Evolutionary conservation across 768 basidiomycete genomes (phyloP).

Genomic region (Boletus pseudo-olivaceus): DNA sequence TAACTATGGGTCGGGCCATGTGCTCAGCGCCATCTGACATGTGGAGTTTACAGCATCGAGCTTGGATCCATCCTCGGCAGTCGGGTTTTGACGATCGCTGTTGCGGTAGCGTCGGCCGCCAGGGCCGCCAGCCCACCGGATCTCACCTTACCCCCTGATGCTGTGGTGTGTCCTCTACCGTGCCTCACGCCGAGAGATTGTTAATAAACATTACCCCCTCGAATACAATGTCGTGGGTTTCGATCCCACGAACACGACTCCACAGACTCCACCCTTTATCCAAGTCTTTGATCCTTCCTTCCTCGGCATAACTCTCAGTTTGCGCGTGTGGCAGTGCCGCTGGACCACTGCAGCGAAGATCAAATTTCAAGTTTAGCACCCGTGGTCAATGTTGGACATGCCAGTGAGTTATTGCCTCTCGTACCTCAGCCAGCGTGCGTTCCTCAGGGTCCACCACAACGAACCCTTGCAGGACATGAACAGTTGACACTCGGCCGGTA

Average conservation of each 20-base stretch:
- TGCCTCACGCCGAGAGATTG: not conserved
- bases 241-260: slow-evolving; percentile 55
- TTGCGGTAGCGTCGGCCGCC: not conserved
- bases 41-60: not conserved
- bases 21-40: too few species aligned
- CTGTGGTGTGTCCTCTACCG: slow-evolving; percentile 19
- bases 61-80: not conserved
- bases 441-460: too few species aligned
- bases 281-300: slow-evolving; percentile 54
- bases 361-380: too few species aligned
- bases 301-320: slow-evolving; percentile 50
- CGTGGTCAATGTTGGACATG: too few species aligned
- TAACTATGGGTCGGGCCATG: too few species aligned
- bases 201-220: slow-evolving; percentile 39
- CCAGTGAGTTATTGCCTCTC: too few species aligned
- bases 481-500: too few species aligned
- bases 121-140: not conserved
- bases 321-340: too few species aligned
- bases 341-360: too few species aligned
- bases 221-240: slow-evolving; percentile 54
- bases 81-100: slow-evolving; percentile 1
- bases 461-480: too few species aligned
- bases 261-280: slow-evolving; percentile 51
- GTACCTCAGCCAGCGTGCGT: too few species aligned
- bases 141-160: slow-evolving; percentile 16